Evolutionary conservation across 202 grass and related monocot genomes (phyloP).

Genomic region (Eragrostis tef): DNA sequence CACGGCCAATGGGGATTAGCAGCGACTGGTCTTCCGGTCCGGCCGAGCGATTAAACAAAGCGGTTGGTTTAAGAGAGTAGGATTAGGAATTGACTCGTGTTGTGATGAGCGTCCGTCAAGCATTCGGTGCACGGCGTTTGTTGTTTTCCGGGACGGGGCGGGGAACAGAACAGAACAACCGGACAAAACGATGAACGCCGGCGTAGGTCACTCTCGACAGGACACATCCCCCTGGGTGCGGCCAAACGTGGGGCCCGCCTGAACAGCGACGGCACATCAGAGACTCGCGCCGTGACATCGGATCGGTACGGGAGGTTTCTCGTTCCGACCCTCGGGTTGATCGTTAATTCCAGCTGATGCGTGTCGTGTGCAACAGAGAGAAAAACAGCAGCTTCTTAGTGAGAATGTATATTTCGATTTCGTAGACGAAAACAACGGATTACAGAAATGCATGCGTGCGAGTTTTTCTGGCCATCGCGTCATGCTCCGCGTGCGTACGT

Average conservation of each 20-base stretch:
- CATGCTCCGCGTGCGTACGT: no score
- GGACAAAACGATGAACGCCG: slow-evolving; percentile 13
- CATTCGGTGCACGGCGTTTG: not conserved
- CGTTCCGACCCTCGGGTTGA: not conserved
- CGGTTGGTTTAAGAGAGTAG: not conserved
- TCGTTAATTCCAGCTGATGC: not conserved
- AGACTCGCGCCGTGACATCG: slow-evolving; percentile 26
- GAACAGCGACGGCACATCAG: slow-evolving; percentile 14
- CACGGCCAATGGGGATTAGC: not conserved
- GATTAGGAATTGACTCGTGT: not conserved
- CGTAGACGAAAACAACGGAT: no score
- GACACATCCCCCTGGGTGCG: slow-evolving; percentile 21
- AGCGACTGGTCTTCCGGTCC: not conserved
- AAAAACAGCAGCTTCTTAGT: no score
- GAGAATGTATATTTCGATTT: no score
- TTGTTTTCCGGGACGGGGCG: not conserved
- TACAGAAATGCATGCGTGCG: no score
- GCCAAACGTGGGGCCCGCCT: slow-evolving; percentile 43
- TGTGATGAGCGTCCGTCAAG: not conserved
- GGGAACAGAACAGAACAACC: not conserved
- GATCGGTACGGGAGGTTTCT: not conserved
- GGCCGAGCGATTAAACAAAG: not conserved
- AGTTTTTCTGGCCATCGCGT: no score
- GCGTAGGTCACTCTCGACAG: slow-evolving; percentile 6
- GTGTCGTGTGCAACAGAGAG: no score